Evolutionary conservation across 176 grass and related monocot genomes (phyloP).

Genomic region (Rhynchospora breviuscula): DNA sequence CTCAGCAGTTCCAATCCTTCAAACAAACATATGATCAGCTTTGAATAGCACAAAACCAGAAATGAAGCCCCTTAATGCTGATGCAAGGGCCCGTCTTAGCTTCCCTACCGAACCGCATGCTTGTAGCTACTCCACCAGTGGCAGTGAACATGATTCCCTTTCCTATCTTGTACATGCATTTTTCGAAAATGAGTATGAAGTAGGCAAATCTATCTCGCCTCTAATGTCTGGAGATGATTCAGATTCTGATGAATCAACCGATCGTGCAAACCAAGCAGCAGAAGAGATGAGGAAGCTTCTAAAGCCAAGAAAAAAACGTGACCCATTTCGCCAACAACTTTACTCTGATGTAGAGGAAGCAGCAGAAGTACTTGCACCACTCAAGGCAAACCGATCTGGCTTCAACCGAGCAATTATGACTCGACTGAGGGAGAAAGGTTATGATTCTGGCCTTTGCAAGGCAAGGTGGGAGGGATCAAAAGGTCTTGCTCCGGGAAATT

Average conservation of each 20-base stretch:
- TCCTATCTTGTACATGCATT: constrained; percentile 20
- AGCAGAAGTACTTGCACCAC: constrained; percentile 12
- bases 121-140: constrained; percentile 20
- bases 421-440: constrained; percentile 27
- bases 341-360: constrained; percentile 6
- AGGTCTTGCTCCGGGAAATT: constrained; percentile 24
- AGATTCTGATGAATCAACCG: background rate
- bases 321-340: constrained; percentile 6
- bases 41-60: background rate
- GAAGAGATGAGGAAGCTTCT: constrained; percentile 31
- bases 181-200: constrained; percentile 4
- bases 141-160: constrained; percentile 16
- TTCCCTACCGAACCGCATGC: background rate
- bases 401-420: constrained; percentile 30
- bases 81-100: constrained; percentile 5
- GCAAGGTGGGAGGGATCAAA: constrained; percentile 30
- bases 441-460: constrained; percentile 42
- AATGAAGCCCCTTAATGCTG: constrained; percentile 8
- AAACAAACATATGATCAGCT: background rate
- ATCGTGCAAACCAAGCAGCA: constrained; percentile 16
- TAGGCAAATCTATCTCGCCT: background rate
- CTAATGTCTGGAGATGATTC: background rate
- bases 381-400: constrained; percentile 3
- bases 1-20: background rate
- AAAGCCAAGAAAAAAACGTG: background rate